Evolutionary conservation across 768 basidiomycete species (phyloP).

Genomic region (Pholiota conissans): DNA sequence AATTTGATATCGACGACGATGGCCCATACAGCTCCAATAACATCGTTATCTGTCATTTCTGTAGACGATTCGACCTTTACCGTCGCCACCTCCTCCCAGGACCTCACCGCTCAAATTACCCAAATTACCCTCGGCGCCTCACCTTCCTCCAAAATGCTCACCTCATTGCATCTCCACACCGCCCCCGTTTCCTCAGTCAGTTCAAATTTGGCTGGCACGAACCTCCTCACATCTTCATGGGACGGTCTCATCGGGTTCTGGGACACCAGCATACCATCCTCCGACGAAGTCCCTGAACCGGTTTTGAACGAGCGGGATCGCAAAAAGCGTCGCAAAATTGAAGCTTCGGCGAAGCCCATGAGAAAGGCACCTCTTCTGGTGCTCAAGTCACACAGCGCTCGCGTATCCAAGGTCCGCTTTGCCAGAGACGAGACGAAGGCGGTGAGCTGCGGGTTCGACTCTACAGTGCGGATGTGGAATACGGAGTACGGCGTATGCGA

Average conservation of each 20-base stretch:
- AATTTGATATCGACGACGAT: constrained; percentile 46
- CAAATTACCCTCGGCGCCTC: constrained; percentile 29
- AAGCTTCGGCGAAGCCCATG: constrained; percentile 38
- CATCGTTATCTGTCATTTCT: constrained; percentile 60
- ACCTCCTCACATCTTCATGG: constrained; percentile 85
- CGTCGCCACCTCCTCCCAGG: constrained; percentile 76
- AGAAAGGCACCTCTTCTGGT: constrained; percentile 72
- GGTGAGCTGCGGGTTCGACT: constrained; percentile 86
- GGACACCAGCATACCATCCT: constrained; percentile 60
- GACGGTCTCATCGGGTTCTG: constrained; percentile 84
- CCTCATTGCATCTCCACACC: constrained; percentile 84
- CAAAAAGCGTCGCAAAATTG: constrained; percentile 65
- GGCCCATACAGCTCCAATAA: constrained; percentile 67
- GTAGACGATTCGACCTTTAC: constrained; percentile 32
- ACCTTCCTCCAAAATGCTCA: constrained; percentile 42
- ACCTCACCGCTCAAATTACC: constrained; percentile 68
- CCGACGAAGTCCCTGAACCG: constrained; percentile 63
- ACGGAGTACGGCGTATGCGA: constrained; percentile 72
- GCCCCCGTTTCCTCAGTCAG: constrained; percentile 74
- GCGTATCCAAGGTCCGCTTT: constrained; percentile 74
- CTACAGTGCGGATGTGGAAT: constrained; percentile 89
- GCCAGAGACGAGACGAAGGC: constrained; percentile 34
- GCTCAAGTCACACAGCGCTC: constrained; percentile 80
- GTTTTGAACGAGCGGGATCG: constrained; percentile 35
- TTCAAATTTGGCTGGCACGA: constrained; percentile 51